Base-by-base conservation (phyloP, 1,139 yeast genomes). In the Candida neerlandica region DNA sequence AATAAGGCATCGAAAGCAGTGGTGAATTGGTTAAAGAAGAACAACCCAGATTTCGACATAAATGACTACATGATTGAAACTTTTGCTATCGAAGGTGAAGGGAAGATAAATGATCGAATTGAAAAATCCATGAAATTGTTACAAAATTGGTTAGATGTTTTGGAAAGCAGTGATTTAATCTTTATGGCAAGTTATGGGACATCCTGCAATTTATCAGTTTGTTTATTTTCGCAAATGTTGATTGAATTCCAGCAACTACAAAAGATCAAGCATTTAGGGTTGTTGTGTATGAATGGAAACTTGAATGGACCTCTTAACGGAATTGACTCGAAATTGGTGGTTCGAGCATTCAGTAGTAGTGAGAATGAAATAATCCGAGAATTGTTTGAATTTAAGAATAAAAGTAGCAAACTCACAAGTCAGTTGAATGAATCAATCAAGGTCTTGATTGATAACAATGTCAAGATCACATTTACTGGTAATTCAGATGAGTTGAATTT, bases 41-140 rank as follows among this genome's bases (percentile, higher is more conserved):
- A 67, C 34, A 58, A 65, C 19, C 56, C 64, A 4, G 60, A 53
- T 7, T 52, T 54, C 55, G 63, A 60, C 18, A 41, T 59, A 41
- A 59, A 56, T 42, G 59, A 63, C 26, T 57, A 56, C 46, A 66
- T 65, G 15, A 71, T 81, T n/a, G 75, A 75, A 37, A 70, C 80
- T 0, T 75, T 81, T 15, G 74, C 82, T 3, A 60, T 81, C 15
- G 85, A 81, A 54, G 84, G 85, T 1, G 74, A 76, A 50, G 85
- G 85, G 1, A 69, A 67, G 41, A 67, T 78, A 2, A 63, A 65
- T 32, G 77, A 77, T 29, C 55, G 84, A 45, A 77, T 71, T 2
- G 66, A 67, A 23, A 41, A 45, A 32, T 42, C 48, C 12, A 62
- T 73, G 37, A 50, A 69, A 14, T 56, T 62, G 38, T 58, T 81